Evolutionary conservation across 352 stramenopile species (phyloP), one percentile per base, ranked within the genome.

Genomic region (Globisporangium mamillatum): DNA sequence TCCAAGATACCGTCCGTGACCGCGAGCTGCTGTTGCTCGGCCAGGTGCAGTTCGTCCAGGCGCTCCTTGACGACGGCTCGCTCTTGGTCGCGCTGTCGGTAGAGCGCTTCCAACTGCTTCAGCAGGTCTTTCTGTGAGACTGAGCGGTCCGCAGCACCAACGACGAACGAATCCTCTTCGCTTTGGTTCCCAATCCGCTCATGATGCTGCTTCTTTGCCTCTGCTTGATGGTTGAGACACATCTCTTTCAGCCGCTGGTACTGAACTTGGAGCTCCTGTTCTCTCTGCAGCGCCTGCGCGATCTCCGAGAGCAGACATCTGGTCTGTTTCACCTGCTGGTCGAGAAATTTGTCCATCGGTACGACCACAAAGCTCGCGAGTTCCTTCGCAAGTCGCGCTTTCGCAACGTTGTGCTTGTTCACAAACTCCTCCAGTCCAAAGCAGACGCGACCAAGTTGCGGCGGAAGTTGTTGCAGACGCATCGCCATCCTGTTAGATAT

Each of bases 241-340:
- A n/a, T 22, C 41, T 50, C 41, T 50, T n/a, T 50, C 41, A 32
- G 16, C 25, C 46, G 46, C 18, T 18, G 18, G 25, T 32, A 50
- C 44, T 60, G 56, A 57, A 54, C n/a, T 12, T 80, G 66, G 53
- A 78, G 75, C 4, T 75, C 75, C 24, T 73, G 72, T 67, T 89
- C 79, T 22, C 71, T 78, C 58, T 84, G 69, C 8, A 85, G 38
- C 2, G 76, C 72, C 24, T 80, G 71, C 16, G 81, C 71, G 22
- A 89, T 74, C 63, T 88, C 81, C 4, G 60, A 69, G 0, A 87
- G 67, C 53, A 89, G 32, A 44, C 83, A 75, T 44, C 72, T 75
- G 9, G 70, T 75, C 38, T 86, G 79, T 57, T 73, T 62, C 10
- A 61, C 63, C 58, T 89, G 76, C 59, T 83, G 74, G 20, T 61